Base-by-base conservation (phyloP, 805 yeast genomes). In the Pichia exigua region DNA sequence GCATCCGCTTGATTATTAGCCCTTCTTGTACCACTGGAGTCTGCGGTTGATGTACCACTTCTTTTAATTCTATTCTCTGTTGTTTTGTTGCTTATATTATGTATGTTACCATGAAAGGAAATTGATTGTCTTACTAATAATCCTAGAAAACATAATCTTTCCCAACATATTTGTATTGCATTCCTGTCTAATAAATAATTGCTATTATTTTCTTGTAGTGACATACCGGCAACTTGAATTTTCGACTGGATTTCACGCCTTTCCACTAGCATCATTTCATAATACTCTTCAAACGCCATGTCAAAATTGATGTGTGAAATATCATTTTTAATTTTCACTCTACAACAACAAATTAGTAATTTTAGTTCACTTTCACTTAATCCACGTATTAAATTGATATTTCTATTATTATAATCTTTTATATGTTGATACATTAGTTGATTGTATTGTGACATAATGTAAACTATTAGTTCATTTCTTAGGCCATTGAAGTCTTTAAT, bases 251-350 rank as follows among this genome's bases (percentile, higher is more conserved):
- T 57, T 13, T 72, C 71, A 6, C 68, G 61, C 51, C 78, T 76
- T 51, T 73, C 65, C 0, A 61, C 55, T 50, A 76, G 75, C 44
- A 81, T 72, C 73, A 82, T 75, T 2, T 68, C 71, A n/a, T 63
- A 61, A 65, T 88, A 92, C 64, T 92, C 98, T 32, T 81, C 82
- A 64, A 82, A 85, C 0, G 83, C 85, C 52, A 89, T 68, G 57
- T 86, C 87, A 66, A 90, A 83, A 64, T 88, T 91, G 20, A 87
- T 76, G n/a, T 74, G 73, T 15, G 73, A 80, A 24, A 79, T 66
- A 21, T 77, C 82, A 28, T 74, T 73, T 58, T 82, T 85, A 47
- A 78, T 72, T 24, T 80, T 72, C 48, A 83, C 82, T 44, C 97
- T 73, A 0, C 95, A 87, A 0, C 91, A 84, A 43, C 89, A 80